Base-by-base conservation (phyloP, 805 yeast genomes). In the Yarrowia phangngaensis region DNA sequence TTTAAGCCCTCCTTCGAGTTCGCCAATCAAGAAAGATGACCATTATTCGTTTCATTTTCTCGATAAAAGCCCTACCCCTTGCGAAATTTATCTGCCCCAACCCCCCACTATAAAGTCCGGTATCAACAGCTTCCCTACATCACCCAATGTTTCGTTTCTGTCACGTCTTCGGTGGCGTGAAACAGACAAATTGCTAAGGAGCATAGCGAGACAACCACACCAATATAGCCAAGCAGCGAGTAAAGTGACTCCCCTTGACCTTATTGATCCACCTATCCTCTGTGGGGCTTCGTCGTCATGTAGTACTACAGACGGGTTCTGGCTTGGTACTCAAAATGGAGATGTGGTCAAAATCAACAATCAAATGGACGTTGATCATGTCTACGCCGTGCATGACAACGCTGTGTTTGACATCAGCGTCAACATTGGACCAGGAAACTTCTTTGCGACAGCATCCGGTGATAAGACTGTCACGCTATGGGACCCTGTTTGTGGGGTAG, bases 121-220 rank as follows among this genome's bases (percentile, higher is more conserved):
- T 6, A 26, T 38, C 45, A 38, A 38, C 32, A 27, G 23, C 11
- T 15, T 27, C 12, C n/a, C n/a, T n/a, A n/a, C n/a, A n/a, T 27
- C 45, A 3, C 14, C 4, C 32, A 27, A 27, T 19, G 32, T 32
- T 9, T 38, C 45, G 26, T n/a, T 27, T 9, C 24, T 38, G 5
- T 17, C 45, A 15, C 32, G 24, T 9, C 45, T 38, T 6, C 45
- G 27, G 24, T 38, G 45, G 45, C 31, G 32, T n/a, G 45, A 38
- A 9, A 38, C 27, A 32, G 32, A 27, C 19, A 32, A 32, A 6
- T 24, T 38, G 5, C 7, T 9, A n/a, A n/a, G 14, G 20, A 20
- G 5, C 30, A 19, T 4, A 3, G 22, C 17, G 19, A n/a, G 13
- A 17, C 23, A 16, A n/a, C 43, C 30, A 3, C 31, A 36, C 8